Evolutionary conservation across 2,329 filamentous ascomycete genomes (phyloP), one percentile per base, ranked within the genome.

Genomic region (Tolypocladium amazonense): DNA sequence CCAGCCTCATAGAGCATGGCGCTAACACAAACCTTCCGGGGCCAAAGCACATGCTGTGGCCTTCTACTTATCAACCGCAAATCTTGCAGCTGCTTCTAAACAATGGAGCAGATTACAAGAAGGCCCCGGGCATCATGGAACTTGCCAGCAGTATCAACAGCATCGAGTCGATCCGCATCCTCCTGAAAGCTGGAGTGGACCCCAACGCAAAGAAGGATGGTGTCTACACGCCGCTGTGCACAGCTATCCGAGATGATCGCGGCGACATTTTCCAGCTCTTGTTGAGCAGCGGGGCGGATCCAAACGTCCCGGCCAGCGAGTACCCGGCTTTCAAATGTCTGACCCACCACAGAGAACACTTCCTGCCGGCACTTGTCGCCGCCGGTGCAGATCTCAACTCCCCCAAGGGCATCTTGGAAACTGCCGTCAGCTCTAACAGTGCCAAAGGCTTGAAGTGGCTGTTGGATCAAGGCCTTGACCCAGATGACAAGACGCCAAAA

Each of bases 251-350:
- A 27, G 86, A 89, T 70, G 82, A 88, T 67, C 79, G 82, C 56
- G 68, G 75, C 27, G 83, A 88, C 18, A 83, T 89, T 43, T 78
- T 89, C 56, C 74, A 81, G 18, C 79, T 87, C 15, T 77, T 89
- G 4, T 73, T 85, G 20, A 69, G 70, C 56, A 78, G 79, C 64
- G 80, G 82, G 4, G 86, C 86, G 0, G 81, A 88, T 62, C 83
- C 85, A 18, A 88, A 89, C 65, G 69, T 84, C 0, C 79, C 79
- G 8, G 84, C 85, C 0, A 79, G 81, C 54, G 86, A 88, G 66
- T 88, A 86, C 65, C 86, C 86, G 0, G 76, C 80, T 5, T 88
- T 85, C 77, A 88, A 88, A 69, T 88, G 85, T 62, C 79, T 89
- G 30, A 88, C 85, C 0, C 86, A 88, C 68, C 79, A 84, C 67